Conservation (phyloP, 306 rosid genomes). For the Acmispon strigosus region DNA sequence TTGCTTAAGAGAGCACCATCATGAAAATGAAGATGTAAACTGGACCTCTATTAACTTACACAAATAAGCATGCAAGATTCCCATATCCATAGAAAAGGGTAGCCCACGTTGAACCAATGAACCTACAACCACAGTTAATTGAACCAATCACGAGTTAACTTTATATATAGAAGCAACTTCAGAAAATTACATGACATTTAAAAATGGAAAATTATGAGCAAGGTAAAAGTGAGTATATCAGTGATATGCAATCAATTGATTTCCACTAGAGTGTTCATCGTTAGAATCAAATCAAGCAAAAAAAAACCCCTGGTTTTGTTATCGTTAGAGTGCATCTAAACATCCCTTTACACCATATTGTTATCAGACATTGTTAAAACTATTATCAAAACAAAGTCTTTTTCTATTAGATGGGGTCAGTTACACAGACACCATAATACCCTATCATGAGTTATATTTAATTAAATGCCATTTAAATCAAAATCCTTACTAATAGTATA, state of each 20-base stretch:
- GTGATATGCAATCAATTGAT: background rate
- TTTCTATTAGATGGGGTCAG: no score
- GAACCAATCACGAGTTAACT: background rate
- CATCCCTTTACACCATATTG: background rate
- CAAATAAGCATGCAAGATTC: conserved; percentile 66
- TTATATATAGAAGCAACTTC: conserved; percentile 13
- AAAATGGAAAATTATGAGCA: background rate
- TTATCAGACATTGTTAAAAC: background rate
- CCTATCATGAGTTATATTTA: no score
- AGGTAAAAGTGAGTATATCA: background rate
- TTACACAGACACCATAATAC: no score
- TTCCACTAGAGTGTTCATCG: background rate
- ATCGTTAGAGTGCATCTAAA: background rate
- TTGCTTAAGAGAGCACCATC: conserved; percentile 3
- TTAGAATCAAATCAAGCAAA: background rate
- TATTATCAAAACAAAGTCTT: background rate
- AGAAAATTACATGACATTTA: background rate
- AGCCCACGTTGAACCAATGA: conserved; percentile 81
- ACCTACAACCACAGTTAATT: conserved; percentile 45
- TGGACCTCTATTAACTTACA: conserved; percentile 37
- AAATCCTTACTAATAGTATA: no score
- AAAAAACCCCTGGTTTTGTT: no score
- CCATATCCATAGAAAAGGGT: conserved; percentile 85
- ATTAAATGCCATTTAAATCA: no score
- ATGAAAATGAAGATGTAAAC: conserved; percentile 10